phyloP scores from a whole-genome alignment of 805 yeast genomes.

The Starmerella ratchasimensis region DNA sequence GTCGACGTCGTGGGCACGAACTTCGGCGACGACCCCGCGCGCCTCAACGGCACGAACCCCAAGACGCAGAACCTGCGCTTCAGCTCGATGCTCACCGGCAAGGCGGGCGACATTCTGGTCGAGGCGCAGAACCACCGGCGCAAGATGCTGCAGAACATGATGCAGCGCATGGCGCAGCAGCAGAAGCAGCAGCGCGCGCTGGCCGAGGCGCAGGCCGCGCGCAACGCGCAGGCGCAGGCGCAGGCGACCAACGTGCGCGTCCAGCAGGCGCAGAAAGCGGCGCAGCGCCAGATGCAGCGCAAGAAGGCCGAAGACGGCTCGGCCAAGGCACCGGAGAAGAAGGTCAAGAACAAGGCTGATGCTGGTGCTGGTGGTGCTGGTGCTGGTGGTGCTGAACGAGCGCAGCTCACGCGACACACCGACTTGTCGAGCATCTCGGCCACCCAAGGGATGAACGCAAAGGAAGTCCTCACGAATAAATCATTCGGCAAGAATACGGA shows the following conservation, averaged over 20 bases:
- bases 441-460: too few species aligned
- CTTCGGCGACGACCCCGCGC: constrained; percentile 58
- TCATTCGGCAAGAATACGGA: too few species aligned
- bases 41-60: constrained; percentile 64
- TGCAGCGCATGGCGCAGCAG: constrained; percentile 26
- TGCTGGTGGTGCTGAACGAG: too few species aligned
- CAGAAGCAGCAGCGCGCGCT: constrained; percentile 26
- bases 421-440: too few species aligned
- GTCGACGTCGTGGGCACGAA: background rate
- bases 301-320: constrained; percentile 1
- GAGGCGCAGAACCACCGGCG: constrained; percentile 65
- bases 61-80: constrained; percentile 83
- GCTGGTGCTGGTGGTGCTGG: too few species aligned
- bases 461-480: too few species aligned
- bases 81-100: constrained; percentile 79
- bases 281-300: constrained; percentile 17
- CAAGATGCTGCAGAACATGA: constrained; percentile 32
- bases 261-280: constrained; percentile 12
- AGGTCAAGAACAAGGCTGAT: background rate
- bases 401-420: too few species aligned
- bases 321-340: background rate
- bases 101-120: constrained; percentile 65
- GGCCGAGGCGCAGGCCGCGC: constrained; percentile 25
- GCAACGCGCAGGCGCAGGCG: constrained; percentile 19
- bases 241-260: constrained; percentile 6